Evolutionary conservation across 176 grass and related monocot species (phyloP).

Genomic region (Pontederia paniculata): DNA sequence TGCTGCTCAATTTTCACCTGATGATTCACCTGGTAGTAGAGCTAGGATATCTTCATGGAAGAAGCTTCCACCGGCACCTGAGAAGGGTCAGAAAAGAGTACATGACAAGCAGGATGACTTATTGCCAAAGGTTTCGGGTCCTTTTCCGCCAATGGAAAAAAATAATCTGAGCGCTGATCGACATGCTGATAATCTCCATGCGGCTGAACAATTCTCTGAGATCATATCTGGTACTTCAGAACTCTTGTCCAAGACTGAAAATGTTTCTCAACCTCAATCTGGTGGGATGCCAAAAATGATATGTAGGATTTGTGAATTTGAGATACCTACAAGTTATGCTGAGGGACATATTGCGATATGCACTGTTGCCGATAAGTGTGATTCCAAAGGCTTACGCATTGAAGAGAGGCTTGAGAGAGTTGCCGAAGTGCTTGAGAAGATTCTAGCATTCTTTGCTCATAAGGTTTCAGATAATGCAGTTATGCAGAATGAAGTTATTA

Average conservation of each 20-base stretch:
- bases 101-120: constrained; percentile 18
- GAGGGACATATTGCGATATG: constrained; percentile 71
- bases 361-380: constrained; percentile 78
- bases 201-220: constrained; percentile 35
- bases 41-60: constrained; percentile 86
- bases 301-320: constrained; percentile 90
- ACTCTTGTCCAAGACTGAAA: constrained; percentile 7
- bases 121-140: constrained; percentile 29
- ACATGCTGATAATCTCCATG: constrained; percentile 42
- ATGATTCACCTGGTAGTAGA: constrained; percentile 28
- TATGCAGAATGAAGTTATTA: constrained; percentile 20
- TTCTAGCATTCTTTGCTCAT: constrained; percentile 28
- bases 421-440: constrained; percentile 62
- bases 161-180: constrained; percentile 40
- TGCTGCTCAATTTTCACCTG: constrained; percentile 13
- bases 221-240: constrained; percentile 22
- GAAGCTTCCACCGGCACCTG: constrained; percentile 79
- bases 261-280: constrained; percentile 21
- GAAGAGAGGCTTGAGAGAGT: constrained; percentile 63
- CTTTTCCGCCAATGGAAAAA: constrained; percentile 17
- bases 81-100: constrained; percentile 41
- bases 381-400: constrained; percentile 63
- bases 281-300: constrained; percentile 70
- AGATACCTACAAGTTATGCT: constrained; percentile 65
- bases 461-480: constrained; percentile 12